These are phyloP conservation scores for Auriculariales sp. DNA, from an alignment of 768 basidiomycete species.

Conservation along the genomic window DNA sequence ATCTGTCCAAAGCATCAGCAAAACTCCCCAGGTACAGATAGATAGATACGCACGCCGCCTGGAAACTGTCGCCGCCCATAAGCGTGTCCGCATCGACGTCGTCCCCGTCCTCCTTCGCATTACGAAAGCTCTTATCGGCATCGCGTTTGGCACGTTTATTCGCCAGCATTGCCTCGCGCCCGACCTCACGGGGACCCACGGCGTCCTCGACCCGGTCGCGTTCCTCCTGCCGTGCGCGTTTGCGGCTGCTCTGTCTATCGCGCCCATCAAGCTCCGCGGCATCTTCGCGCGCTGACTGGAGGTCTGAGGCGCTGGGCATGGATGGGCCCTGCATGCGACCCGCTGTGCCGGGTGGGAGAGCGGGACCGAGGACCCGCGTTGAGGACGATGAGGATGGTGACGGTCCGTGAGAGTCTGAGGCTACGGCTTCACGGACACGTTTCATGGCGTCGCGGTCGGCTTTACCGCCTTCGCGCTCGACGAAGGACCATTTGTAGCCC, in stretches of 20 bases:
- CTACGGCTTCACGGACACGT: conserved; percentile 44
- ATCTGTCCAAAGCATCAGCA: conserved; percentile 23
- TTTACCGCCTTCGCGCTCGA: conserved; percentile 51
- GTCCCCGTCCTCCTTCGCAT: conserved; percentile 55
- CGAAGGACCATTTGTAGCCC: conserved; percentile 70
- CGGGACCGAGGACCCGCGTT: conserved; percentile 6
- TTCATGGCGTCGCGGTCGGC: conserved; percentile 45
- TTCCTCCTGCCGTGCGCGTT: conserved; percentile 48
- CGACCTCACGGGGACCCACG: conserved; percentile 68
- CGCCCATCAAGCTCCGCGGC: conserved; percentile 34
- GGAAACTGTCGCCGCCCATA: conserved; percentile 74
- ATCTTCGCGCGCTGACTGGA: conserved; percentile 54
- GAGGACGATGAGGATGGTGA: conserved; percentile 16
- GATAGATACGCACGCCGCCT: conserved; percentile 39
- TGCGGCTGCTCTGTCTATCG: conserved; percentile 45
- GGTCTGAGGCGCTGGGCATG: conserved; percentile 53
- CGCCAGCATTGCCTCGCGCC: conserved; percentile 74
- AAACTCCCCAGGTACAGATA: no score
- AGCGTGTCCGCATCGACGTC: conserved; percentile 70
- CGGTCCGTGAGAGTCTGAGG: conserved; percentile 24
- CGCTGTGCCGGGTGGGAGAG: conserved; percentile 6
- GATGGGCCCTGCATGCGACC: conserved; percentile 50
- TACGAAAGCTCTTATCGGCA: conserved; percentile 52
- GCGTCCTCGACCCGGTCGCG: conserved; percentile 62
- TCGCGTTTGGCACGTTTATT: conserved; percentile 69